Base-by-base conservation (phyloP, 352 stramenopile genomes). In the Phytophthora fragariae region DNA sequence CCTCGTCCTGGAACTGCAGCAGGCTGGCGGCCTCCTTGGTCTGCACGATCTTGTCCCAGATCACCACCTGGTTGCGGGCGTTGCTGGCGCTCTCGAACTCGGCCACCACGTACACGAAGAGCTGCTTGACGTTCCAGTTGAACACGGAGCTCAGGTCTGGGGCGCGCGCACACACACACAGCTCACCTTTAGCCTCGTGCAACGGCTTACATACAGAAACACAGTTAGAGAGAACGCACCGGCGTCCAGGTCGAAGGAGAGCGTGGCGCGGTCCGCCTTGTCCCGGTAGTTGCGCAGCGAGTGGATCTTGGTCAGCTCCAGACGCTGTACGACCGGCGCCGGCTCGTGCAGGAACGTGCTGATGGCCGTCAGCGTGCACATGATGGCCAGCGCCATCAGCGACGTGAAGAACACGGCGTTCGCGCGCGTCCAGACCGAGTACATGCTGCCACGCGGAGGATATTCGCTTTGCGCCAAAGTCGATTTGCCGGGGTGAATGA, bases 121-220 rank as follows among this genome's bases (percentile, higher is more conserved):
- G 74, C 77, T 95, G 88, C 85, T 95, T 97, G 35, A 94, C 89
- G 75, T 97, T 97, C 90, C 90, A 97, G 73, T 97, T 97, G 83
- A 97, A 97, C 29, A 95, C 89, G 27, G 89, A 94, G 75, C 84
- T 90, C 61, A 96, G 59, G 19, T 96, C 89, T 92, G 52, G 7
- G 17, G 56, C 24, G 24, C 24, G 24, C 24, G 5, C 37, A 15
- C 3, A 61, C 15, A 73, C 15, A 63, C 24, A 44, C 1, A 19
- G 3, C 3, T 31, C 15, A 3, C 17, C 14, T 50, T 50, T 50
- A 50, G 41, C 41, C 41, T 21, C 5, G 21, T 2, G 21, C 41
- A 49, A 8, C 41, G 35, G 11, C 35, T 1, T 8, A 17, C 12
- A 49, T 19, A 19, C 41, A 49, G 7, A 7, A 3, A 3, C 41